phyloP scores from a whole-genome alignment of 1,284 basidiomycete genomes.

The Leccinum subspadiceum region DNA sequence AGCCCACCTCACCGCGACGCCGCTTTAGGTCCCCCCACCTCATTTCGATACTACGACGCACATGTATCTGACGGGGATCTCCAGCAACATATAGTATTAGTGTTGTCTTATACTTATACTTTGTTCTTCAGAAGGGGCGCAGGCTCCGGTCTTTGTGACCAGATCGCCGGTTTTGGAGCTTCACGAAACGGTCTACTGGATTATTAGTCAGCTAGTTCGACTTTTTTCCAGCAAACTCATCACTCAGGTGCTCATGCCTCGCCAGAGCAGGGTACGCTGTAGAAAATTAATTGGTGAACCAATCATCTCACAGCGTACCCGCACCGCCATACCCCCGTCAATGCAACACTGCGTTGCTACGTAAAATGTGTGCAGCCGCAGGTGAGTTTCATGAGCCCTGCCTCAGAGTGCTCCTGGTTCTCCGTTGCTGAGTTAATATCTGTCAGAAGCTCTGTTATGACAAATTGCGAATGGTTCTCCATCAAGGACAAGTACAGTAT shows the following conservation, averaged over 20 bases:
- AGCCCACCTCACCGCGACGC: neutral
- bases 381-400: constrained; percentile 1
- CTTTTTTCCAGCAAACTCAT: neutral
- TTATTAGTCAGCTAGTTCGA: neutral
- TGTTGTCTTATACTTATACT: no score
- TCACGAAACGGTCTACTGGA: neutral
- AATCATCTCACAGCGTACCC: neutral
- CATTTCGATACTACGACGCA: neutral
- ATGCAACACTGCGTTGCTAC: neutral
- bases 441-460: neutral
- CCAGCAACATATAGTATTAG: neutral
- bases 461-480: neutral
- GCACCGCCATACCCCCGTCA: neutral
- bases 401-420: neutral
- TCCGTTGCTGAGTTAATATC: neutral
- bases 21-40: neutral
- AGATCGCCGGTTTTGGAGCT: neutral
- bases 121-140: no score
- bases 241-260: neutral
- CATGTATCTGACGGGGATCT: neutral
- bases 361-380: neutral
- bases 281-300: neutral
- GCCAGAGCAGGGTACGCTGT: neutral
- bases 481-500: neutral
- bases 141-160: neutral